Evolutionary conservation across 768 basidiomycete species (phyloP), one percentile per base, ranked within the genome.

Genomic region (Amanita brunnescens): DNA sequence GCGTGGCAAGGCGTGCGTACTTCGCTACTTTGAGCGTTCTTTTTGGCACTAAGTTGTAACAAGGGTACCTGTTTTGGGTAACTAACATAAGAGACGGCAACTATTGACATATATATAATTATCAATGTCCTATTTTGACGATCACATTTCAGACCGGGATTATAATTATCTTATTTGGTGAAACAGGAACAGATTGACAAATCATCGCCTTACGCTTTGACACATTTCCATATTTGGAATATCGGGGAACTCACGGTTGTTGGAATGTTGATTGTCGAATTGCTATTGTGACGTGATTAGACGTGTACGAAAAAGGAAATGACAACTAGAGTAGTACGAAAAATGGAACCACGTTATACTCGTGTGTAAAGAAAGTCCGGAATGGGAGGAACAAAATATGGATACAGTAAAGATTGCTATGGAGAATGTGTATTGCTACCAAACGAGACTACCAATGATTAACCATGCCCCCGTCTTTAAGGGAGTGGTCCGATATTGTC

Each of bases 231-330:
- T 24, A 42, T n/a, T 26, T 29, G 26, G 26, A 5, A n/a, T 14
- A n/a, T 24, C 42, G 42, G 42, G 14, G 42, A 44, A 44, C 42
- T 44, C 42, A 44, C 42, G 42, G 42, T 44, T 44, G 42, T 44
- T 14, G 2, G n/a, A 26, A 14, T 26, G 26, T 5, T 43, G 42
- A 43, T 43, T 43, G 42, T 43, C 24, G 24, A 29, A 8, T 44
- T 44, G 42, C 16, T 29, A 44, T 44, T 29, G 26, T 44, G 26
- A 29, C 26, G 29, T 44, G 29, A 44, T 29, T 29, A 29, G 26
- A 29, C 7, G 26, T 9, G 20, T n/a, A 10, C 18, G 21, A 6
- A 41, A 21, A 41, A 16, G 41, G 29, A 14, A 16, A 44, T 29
- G 24, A 14, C 24, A 43, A 43, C 12, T n/a, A 16, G 18, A n/a